phyloP scores from a whole-genome alignment of 2,329 filamentous ascomycete species.

The Atkinsonella texensis region DNA sequence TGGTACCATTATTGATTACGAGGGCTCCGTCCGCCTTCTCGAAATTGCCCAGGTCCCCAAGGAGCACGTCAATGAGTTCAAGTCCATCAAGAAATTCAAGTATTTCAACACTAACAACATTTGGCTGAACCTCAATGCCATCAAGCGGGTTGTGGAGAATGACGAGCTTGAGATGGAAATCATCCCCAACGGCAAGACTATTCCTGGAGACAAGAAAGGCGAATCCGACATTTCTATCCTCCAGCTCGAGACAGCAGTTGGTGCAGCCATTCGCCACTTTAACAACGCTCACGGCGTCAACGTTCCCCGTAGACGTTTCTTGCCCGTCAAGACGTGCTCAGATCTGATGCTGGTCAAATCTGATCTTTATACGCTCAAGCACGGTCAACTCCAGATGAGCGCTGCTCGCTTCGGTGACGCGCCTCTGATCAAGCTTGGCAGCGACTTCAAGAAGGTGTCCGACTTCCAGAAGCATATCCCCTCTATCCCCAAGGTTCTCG shows the following conservation, averaged over 20 bases:
- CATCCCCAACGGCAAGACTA: slow-evolving; percentile 98
- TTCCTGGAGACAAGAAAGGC: slow-evolving; percentile 98
- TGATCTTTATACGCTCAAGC: slow-evolving; percentile 95
- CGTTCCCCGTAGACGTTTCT: slow-evolving; percentile 91
- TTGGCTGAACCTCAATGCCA: slow-evolving; percentile 94
- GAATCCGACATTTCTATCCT: slow-evolving; percentile 96
- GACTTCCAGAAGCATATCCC: slow-evolving; percentile 85
- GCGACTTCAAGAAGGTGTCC: slow-evolving; percentile 99
- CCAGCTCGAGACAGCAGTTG: slow-evolving; percentile 96
- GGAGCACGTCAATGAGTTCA: slow-evolving; percentile 99
- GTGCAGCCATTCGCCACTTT: slow-evolving; percentile 97
- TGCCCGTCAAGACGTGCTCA: slow-evolving; percentile 99
- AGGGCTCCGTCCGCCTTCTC: slow-evolving; percentile 88
- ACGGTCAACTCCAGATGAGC: slow-evolving; percentile 96
- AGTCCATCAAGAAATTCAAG: slow-evolving; percentile 99
- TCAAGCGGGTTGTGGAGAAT: slow-evolving; percentile 98
- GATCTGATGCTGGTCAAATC: slow-evolving; percentile 99
- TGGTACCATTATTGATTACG: slow-evolving; percentile 99
- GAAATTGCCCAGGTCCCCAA: slow-evolving; percentile 99
- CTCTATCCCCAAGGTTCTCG: slow-evolving; percentile 80
- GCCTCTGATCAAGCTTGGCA: slow-evolving; percentile 95
- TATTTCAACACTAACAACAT: slow-evolving; percentile 99
- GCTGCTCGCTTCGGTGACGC: slow-evolving; percentile 91
- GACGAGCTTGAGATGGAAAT: slow-evolving; percentile 99
- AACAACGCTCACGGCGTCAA: slow-evolving; percentile 98